Percentiles rank a stretch among this genome's conserved stretches.
These are phyloP conservation scores for Hericium coralloides DNA, from an alignment of 768 basidiomycete species.

Conservation along the genomic window DNA sequence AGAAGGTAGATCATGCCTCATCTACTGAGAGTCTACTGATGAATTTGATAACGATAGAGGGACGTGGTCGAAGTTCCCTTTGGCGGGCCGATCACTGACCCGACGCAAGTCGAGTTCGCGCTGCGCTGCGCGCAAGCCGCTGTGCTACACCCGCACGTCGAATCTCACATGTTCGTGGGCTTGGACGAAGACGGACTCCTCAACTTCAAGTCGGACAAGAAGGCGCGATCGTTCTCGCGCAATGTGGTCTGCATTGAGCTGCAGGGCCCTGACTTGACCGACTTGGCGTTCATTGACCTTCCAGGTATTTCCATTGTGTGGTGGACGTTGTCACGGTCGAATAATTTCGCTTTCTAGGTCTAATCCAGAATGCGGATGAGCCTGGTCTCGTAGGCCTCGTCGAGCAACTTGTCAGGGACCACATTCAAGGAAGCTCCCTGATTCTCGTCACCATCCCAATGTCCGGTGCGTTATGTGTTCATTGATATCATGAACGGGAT, in stretches of 20 bases:
- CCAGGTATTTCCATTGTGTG: constrained; percentile 14
- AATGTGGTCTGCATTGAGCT: constrained; percentile 21
- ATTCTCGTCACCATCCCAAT: constrained; percentile 47
- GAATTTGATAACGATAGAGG: neutral
- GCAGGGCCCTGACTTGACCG: constrained; percentile 17
- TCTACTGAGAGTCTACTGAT: neutral
- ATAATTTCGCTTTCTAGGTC: constrained; percentile 23
- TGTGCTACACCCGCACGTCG: constrained; percentile 37
- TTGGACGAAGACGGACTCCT: neutral
- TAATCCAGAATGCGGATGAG: constrained; percentile 38
- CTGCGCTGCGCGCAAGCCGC: constrained; percentile 56
- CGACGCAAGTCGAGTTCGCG: constrained; percentile 38
- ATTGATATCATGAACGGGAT: neutral
- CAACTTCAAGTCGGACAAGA: neutral
- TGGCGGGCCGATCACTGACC: constrained; percentile 33
- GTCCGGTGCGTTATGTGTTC: constrained; percentile 30
- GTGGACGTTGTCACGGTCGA: no score
- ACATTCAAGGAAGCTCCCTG: constrained; percentile 42
- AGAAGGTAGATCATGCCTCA: constrained; percentile 1
- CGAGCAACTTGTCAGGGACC: constrained; percentile 37
- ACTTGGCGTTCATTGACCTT: constrained; percentile 21
- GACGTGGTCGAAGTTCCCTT: constrained; percentile 28
- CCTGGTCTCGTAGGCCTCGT: constrained; percentile 35
- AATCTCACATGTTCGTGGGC: constrained; percentile 16
- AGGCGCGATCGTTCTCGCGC: constrained; percentile 15